Evolutionary conservation across 116 monocot species (phyloP).

Genomic region (Phalaenopsis hybrid): DNA sequence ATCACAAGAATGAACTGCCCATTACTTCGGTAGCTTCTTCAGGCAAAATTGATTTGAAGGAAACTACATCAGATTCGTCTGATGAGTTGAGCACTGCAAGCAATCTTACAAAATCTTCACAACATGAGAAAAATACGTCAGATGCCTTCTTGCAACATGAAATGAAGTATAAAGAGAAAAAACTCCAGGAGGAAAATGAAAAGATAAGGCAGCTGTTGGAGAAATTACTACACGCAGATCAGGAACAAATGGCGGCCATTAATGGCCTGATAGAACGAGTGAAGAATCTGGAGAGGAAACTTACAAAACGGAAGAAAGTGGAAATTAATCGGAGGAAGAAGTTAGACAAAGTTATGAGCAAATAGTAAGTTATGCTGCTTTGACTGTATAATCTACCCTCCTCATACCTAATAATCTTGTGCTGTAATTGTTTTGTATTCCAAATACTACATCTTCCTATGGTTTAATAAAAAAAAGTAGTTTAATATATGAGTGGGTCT

Average conservation of each 20-base stretch:
- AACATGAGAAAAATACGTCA: background rate
- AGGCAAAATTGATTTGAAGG: background rate
- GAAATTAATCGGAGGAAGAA: background rate
- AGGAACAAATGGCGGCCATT: slow-evolving; percentile 34
- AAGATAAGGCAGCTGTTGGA: slow-evolving; percentile 42
- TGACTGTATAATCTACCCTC: background rate
- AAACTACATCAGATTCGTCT: background rate
- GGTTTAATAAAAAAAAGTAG: no score
- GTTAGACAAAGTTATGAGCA: background rate
- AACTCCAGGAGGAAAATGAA: slow-evolving; percentile 34
- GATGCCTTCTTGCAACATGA: background rate
- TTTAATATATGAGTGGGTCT: no score
- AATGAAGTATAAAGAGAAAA: slow-evolving; percentile 11
- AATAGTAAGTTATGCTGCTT: background rate
- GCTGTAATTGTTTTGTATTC: no score
- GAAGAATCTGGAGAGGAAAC: slow-evolving; percentile 39
- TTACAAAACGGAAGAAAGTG: slow-evolving; percentile 27
- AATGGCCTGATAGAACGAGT: slow-evolving; percentile 40
- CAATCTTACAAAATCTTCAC: no score
- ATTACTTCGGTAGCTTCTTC: background rate
- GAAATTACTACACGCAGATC: slow-evolving; percentile 37
- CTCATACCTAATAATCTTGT: no score
- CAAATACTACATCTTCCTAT: no score
- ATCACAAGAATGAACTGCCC: no score
- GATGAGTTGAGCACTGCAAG: no score